These are phyloP conservation scores for Polyplosphaeria fusca DNA, from an alignment of 495 filamentous ascomycete species.

Conservation along the genomic window DNA sequence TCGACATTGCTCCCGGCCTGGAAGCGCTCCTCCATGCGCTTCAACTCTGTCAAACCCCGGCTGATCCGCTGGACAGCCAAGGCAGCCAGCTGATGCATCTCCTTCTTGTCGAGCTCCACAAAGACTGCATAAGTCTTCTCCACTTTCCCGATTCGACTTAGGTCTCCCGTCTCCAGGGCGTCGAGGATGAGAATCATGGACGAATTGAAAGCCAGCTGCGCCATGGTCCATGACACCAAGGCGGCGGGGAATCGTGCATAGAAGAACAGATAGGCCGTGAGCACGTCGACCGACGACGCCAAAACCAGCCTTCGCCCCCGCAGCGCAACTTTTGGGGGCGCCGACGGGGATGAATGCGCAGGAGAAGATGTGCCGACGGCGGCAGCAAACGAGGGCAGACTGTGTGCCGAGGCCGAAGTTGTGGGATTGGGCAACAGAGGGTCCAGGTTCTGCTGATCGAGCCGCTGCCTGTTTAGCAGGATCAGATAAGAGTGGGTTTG, in stretches of 20 bases:
- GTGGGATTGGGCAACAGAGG: too few relatives aligned
- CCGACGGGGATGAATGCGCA: constrained; percentile 8
- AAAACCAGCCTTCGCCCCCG: constrained; percentile 48
- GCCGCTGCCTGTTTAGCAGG: constrained; percentile 47
- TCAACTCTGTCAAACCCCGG: constrained; percentile 31
- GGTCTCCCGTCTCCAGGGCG: constrained; percentile 44
- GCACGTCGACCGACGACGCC: constrained; percentile 40
- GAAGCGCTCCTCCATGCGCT: neutral
- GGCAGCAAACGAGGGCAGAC: too few relatives aligned
- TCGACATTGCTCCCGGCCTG: neutral
- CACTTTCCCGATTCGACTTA: constrained; percentile 36
- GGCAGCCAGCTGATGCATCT: constrained; percentile 46
- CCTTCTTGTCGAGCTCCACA: constrained; percentile 42
- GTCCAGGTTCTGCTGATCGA: constrained; percentile 35
- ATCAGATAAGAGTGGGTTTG: constrained; percentile 49
- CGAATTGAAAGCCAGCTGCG: constrained; percentile 51
- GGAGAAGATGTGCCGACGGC: too few relatives aligned
- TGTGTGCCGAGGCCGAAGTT: too few relatives aligned
- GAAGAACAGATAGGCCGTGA: constrained; percentile 49
- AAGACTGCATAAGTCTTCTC: constrained; percentile 45
- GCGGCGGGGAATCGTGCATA: constrained; percentile 43
- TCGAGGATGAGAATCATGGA: constrained; percentile 48
- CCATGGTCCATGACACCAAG: constrained; percentile 49
- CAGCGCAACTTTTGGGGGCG: constrained; percentile 19
- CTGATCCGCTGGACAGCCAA: constrained; percentile 43